Evolutionary conservation across 352 stramenopile species (phyloP), one percentile per base, ranked within the genome.

Genomic region (Globisporangium mamillatum): DNA sequence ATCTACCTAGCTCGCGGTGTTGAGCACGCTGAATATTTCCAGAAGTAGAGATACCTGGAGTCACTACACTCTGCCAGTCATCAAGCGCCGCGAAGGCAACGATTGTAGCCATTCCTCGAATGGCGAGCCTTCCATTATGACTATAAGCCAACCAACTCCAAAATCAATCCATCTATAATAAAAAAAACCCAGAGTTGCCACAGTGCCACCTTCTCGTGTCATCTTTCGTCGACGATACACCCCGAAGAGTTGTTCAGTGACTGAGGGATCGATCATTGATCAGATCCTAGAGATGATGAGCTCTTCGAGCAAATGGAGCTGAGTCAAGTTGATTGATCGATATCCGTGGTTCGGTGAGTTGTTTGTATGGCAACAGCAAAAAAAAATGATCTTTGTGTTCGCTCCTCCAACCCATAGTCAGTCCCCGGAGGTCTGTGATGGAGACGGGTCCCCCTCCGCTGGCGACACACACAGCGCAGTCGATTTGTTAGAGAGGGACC

Each of bases 201-300:
- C 1, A 1, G 50, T 27, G 22, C 9, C 7, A 32, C 50, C 22
- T 34, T 34, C 24, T 3, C 52, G 3, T 58, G 52, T 36, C 52
- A 58, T 58, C 52, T 58, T 58, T 34, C 24, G 52, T 34, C 52
- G 24, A 8, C 52, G 52, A 58, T 58, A 58, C 52, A 58, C 52
- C 22, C 22, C 0, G 22, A 2, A 14, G 50, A 48, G 41, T 48
- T 27, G n/a, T 8, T 27, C 50, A 18, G 12, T 14, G 16, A 14
- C 6, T 10, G 12, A 12, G 4, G 10, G 25, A 20, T 56, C 32
- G 50, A 56, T 22, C 22, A 14, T 18, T 58, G 52, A 58, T 58
- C 52, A 58, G 24, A 58, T 58, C 22, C 46, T 34, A 24, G 12
- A 34, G 52, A 27, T 58, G 52, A 58, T 58, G 52, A 25, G 52